These are phyloP conservation scores for Leersia perrieri DNA, from an alignment of 176 grass and related monocot genomes.

Conservation along the genomic window DNA sequence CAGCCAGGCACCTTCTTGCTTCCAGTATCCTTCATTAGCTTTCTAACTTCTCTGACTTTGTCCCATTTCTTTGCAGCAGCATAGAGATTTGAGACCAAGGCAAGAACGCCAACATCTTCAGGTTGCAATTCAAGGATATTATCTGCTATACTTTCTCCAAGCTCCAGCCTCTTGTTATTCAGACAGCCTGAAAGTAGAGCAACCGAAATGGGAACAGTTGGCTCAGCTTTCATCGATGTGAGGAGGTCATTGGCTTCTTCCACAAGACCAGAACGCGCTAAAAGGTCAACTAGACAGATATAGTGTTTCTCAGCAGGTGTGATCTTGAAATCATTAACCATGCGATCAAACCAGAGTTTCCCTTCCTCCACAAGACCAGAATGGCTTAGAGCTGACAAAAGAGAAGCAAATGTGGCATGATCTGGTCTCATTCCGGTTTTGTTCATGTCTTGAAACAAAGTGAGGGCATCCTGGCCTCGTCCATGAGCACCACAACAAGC, in stretches of 20 bases:
- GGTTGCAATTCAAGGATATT: slow-evolving; percentile 51
- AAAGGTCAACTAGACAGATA: slow-evolving; percentile 62
- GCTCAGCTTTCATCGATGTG: slow-evolving; percentile 35
- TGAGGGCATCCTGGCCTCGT: slow-evolving; percentile 43
- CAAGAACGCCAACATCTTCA: slow-evolving; percentile 44
- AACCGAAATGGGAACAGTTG: slow-evolving; percentile 46
- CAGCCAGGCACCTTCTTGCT: slow-evolving; percentile 60
- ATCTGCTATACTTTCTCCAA: slow-evolving; percentile 44
- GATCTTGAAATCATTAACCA: slow-evolving; percentile 38
- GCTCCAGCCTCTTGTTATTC: slow-evolving; percentile 63
- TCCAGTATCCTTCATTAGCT: slow-evolving; percentile 46
- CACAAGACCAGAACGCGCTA: slow-evolving; percentile 60
- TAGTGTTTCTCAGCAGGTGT: slow-evolving; percentile 55
- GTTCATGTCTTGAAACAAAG: slow-evolving; percentile 47
- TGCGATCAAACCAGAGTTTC: slow-evolving; percentile 46
- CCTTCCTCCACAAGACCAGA: slow-evolving; percentile 67
- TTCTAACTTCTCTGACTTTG: slow-evolving; percentile 49
- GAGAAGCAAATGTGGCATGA: slow-evolving; percentile 62
- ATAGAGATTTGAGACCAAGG: slow-evolving; percentile 55
- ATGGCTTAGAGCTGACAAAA: slow-evolving; percentile 64
- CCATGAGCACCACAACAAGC: slow-evolving; percentile 53
- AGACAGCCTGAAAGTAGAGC: slow-evolving; percentile 62
- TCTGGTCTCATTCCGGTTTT: slow-evolving; percentile 38
- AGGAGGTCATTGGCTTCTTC: slow-evolving; percentile 56
- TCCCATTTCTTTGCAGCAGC: slow-evolving; percentile 61